Percentiles rank a stretch among this genome's conserved stretches.
These are phyloP conservation scores for Amanita subjunquillea DNA, from an alignment of 768 basidiomycete genomes.

Conservation along the genomic window DNA sequence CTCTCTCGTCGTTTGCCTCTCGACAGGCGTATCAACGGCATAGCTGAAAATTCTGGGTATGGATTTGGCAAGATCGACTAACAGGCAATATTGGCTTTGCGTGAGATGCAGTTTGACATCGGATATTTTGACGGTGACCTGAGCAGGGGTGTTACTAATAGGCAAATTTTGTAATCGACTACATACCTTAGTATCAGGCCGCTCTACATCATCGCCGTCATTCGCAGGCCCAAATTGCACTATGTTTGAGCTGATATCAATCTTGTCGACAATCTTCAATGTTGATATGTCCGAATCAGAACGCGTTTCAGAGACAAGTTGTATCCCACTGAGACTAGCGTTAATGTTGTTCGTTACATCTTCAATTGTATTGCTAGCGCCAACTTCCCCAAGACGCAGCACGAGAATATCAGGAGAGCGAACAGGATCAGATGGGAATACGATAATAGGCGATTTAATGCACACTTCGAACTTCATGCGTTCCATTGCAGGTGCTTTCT, in stretches of 20 bases:
- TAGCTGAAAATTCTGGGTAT: slow-evolving; percentile 54
- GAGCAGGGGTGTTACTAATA: background rate
- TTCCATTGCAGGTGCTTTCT: slow-evolving; percentile 87
- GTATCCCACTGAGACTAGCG: slow-evolving; percentile 77
- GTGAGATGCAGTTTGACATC: slow-evolving; percentile 81
- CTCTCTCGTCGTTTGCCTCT: background rate
- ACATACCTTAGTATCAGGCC: slow-evolving; percentile 69
- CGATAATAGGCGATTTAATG: slow-evolving; percentile 84
- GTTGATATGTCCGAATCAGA: slow-evolving; percentile 34
- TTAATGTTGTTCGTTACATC: slow-evolving; percentile 44
- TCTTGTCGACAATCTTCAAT: slow-evolving; percentile 89
- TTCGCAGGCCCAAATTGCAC: slow-evolving; percentile 51
- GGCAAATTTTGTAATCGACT: no score
- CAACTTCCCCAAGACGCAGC: slow-evolving; percentile 83
- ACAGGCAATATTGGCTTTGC: slow-evolving; percentile 68
- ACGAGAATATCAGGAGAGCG: slow-evolving; percentile 59
- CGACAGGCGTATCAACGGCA: slow-evolving; percentile 1
- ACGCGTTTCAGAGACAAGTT: slow-evolving; percentile 63
- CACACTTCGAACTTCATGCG: slow-evolving; percentile 89
- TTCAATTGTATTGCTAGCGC: slow-evolving; percentile 67
- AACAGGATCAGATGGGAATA: slow-evolving; percentile 68
- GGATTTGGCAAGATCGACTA: slow-evolving; percentile 56
- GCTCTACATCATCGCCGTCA: slow-evolving; percentile 34
- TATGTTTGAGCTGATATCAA: slow-evolving; percentile 61
- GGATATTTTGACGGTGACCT: slow-evolving; percentile 70